These are phyloP conservation scores for Saraca asoca DNA, from an alignment of 331 rosid genomes.

Conservation along the genomic window DNA sequence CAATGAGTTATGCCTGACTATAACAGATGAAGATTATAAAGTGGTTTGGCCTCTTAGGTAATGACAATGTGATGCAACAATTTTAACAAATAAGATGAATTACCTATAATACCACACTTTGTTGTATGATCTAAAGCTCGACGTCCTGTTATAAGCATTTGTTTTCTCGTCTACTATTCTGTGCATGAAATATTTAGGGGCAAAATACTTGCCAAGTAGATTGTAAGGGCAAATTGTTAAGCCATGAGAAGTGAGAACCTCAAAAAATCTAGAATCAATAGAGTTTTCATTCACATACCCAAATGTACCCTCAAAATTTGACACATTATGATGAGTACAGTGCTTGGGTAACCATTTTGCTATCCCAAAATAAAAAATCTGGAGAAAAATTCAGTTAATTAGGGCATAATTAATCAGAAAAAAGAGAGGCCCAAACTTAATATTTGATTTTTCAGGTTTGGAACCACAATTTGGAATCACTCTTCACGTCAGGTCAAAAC, in stretches of 20 bases:
- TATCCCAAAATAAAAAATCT: constrained; percentile 94
- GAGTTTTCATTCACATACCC: constrained; percentile 53
- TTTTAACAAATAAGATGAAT: constrained; percentile 9
- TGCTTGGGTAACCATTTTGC: constrained; percentile 83
- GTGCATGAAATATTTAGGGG: constrained; percentile 81
- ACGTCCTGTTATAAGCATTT: constrained; percentile 78
- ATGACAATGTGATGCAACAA: background rate
- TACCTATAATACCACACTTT: constrained; percentile 77
- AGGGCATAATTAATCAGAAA: constrained; percentile 13
- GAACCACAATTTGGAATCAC: too few relatives aligned
- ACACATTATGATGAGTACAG: constrained; percentile 58
- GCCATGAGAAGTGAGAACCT: background rate
- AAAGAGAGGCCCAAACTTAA: background rate
- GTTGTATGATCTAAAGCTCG: constrained; percentile 61
- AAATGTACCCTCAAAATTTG: constrained; percentile 83
- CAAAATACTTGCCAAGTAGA: constrained; percentile 65
- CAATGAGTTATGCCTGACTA: constrained; percentile 44
- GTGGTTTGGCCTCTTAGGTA: background rate
- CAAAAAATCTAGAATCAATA: background rate
- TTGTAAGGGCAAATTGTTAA: constrained; percentile 10
- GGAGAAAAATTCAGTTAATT: constrained; percentile 25
- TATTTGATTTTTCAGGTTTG: too few relatives aligned
- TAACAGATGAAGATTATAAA: constrained; percentile 31
- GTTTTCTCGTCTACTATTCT: constrained; percentile 81
- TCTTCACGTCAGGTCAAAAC: too few relatives aligned